A percentile compares a stretch with the other conserved stretches of the same genome.
Evolutionary conservation across 208 protist genomes (phyloP).

Genomic region (Acanthamoeba triangularis): DNA sequence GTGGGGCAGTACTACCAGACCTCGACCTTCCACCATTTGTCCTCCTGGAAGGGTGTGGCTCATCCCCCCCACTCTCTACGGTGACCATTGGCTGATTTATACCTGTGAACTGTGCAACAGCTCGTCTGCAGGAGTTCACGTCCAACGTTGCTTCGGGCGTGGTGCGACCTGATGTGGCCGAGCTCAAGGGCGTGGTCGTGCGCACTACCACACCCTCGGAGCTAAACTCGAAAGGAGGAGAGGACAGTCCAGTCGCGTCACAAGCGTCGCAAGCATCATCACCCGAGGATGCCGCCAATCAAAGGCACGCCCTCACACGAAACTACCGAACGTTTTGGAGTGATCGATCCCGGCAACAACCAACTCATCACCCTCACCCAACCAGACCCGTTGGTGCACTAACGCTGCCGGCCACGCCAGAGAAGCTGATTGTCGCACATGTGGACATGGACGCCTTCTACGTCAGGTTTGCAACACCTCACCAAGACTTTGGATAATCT

Average conservation of each 20-base stretch:
- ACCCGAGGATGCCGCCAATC: neutral
- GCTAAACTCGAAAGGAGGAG: neutral
- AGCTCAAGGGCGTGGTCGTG: neutral
- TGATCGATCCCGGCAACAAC: too few relatives aligned
- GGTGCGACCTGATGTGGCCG: neutral
- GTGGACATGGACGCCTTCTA: constrained; percentile 76
- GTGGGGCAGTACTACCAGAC: constrained; percentile 75
- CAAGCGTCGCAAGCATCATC: neutral
- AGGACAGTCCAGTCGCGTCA: neutral
- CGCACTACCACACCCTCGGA: neutral
- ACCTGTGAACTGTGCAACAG: too few relatives aligned
- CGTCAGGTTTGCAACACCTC: neutral
- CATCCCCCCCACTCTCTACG: neutral
- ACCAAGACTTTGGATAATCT: too few relatives aligned
- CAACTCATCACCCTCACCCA: neutral
- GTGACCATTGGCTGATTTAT: neutral
- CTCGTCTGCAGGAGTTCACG: constrained; percentile 8
- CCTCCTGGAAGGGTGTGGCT: constrained; percentile 5
- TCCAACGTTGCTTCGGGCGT: neutral
- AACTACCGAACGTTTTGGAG: too few relatives aligned
- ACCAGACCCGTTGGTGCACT: neutral
- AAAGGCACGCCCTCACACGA: too few relatives aligned
- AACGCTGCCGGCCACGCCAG: neutral
- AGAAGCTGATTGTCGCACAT: constrained; percentile 1
- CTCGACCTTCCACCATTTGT: constrained; percentile 74